Conservation (phyloP, 2,329 filamentous ascomycete genomes). For the Balansia obtecta region DNA sequence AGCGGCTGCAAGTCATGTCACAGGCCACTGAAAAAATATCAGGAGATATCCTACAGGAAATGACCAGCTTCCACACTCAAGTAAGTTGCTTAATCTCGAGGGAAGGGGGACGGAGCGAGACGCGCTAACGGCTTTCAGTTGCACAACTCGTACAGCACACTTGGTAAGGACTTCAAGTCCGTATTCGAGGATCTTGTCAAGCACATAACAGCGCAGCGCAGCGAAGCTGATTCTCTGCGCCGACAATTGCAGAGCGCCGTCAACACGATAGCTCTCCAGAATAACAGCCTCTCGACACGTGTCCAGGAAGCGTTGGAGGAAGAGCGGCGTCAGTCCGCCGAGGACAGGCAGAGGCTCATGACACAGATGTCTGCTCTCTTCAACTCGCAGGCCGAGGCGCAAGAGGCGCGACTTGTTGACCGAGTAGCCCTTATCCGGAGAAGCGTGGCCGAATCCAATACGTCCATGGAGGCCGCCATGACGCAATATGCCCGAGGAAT, state of each 20-base stretch:
- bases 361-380: conserved; percentile 68
- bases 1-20: conserved; percentile 73
- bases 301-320: conserved; percentile 62
- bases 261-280: conserved; percentile 54
- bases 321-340: conserved; percentile 59
- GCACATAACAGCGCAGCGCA: conserved; percentile 63
- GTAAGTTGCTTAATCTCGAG: conserved; percentile 22
- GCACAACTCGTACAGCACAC: conserved; percentile 68
- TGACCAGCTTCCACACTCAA: conserved; percentile 67
- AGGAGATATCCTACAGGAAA: conserved; percentile 74
- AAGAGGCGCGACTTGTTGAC: conserved; percentile 57
- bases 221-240: conserved; percentile 61
- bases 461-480: conserved; percentile 52
- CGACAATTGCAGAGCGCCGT: conserved; percentile 61
- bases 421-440: conserved; percentile 51
- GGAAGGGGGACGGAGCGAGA: background rate
- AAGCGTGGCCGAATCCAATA: conserved; percentile 50
- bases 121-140: conserved; percentile 35
- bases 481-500: conserved; percentile 58
- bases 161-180: conserved; percentile 76
- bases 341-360: conserved; percentile 63
- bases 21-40: conserved; percentile 79
- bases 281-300: conserved; percentile 49
- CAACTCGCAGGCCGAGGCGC: conserved; percentile 57
- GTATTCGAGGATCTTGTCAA: conserved; percentile 72